Evolutionary conservation across 1,284 basidiomycete genomes (phyloP).

Genomic region (Clitocybe nebularis): DNA sequence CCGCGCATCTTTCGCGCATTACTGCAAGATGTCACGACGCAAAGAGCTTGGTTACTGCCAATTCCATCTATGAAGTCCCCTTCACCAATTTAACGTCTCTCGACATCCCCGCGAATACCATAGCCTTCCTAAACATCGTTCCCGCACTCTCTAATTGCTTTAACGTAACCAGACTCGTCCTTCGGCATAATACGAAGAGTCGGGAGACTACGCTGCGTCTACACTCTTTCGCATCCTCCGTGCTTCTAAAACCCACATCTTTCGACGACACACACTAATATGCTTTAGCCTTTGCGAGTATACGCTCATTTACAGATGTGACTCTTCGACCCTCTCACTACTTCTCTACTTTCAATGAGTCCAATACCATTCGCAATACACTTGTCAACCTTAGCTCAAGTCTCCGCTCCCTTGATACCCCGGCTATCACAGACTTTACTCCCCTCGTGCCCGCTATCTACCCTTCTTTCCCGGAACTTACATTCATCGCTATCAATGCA

Average conservation of each 20-base stretch:
- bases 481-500: slow-evolving; percentile 5
- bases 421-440: slow-evolving; percentile 2
- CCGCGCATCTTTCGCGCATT: neutral
- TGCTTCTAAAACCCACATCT: slow-evolving; percentile 1
- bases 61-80: neutral
- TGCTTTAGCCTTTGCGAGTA: neutral
- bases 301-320: slow-evolving; percentile 1
- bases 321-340: slow-evolving; percentile 4
- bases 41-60: neutral
- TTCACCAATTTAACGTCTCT: neutral
- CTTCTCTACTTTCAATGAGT: neutral
- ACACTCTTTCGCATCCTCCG: neutral
- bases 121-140: neutral
- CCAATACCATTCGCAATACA: neutral
- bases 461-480: slow-evolving; percentile 2
- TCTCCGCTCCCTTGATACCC: slow-evolving; percentile 3
- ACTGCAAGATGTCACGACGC: neutral
- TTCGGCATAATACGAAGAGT: neutral
- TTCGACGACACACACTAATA: slow-evolving; percentile 8
- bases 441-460: neutral
- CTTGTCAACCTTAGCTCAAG: slow-evolving; percentile 2
- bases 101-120: neutral
- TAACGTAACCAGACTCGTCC: neutral
- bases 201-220: no score
- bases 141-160: neutral